Conservation (phyloP, 345 rosid species). For the Populus deltoides region DNA sequence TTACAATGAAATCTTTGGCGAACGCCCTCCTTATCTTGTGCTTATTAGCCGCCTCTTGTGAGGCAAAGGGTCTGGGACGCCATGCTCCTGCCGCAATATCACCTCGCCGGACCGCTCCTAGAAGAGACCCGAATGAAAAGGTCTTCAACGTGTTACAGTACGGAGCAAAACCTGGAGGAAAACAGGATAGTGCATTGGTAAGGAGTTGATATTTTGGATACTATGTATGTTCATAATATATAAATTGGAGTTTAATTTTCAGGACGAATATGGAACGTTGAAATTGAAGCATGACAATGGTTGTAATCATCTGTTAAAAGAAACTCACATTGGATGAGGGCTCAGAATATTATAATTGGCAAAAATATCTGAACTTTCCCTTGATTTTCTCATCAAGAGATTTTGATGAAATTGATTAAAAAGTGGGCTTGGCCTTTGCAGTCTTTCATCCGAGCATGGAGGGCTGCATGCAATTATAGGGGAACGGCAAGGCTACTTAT, state of each 20-base stretch:
- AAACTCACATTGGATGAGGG: too few species aligned
- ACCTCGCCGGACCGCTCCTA: neutral
- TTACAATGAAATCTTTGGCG: neutral
- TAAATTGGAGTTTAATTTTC: too few species aligned
- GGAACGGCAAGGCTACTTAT: constrained; percentile 42
- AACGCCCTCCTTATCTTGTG: constrained; percentile 15
- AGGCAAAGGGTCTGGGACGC: neutral
- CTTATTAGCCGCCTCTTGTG: neutral
- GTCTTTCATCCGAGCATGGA: constrained; percentile 40
- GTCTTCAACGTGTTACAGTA: constrained; percentile 37
- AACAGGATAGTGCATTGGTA: constrained; percentile 35
- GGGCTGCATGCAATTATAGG: constrained; percentile 33
- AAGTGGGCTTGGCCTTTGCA: constrained; percentile 3
- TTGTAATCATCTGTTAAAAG: too few species aligned
- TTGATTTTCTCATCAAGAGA: neutral
- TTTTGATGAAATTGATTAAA: neutral
- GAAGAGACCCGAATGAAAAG: constrained; percentile 29
- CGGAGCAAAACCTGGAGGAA: constrained; percentile 36
- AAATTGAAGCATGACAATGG: too few species aligned
- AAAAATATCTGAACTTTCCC: too few species aligned
- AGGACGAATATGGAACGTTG: neutral
- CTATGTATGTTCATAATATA: neutral
- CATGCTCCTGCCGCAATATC: neutral
- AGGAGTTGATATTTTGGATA: neutral
- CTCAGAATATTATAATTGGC: too few species aligned